Percentiles rank a stretch among this genome's conserved stretches.
Conservation (phyloP, 1,284 basidiomycete species). For the Trichosporon faecale region DNA sequence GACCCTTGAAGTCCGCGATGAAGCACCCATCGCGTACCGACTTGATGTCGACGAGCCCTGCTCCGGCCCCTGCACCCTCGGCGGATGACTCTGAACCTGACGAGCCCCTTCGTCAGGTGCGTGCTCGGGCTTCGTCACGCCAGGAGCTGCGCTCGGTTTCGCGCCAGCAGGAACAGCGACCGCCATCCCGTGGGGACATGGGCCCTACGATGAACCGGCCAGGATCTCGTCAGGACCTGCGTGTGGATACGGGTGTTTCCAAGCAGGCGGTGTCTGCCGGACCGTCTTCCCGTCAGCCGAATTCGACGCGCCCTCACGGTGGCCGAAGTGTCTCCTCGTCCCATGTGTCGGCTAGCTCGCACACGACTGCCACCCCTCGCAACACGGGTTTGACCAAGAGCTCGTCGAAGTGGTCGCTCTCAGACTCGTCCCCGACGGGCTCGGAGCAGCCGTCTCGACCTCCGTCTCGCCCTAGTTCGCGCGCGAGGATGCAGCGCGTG, state of each 20-base stretch:
- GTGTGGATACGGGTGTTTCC: neutral
- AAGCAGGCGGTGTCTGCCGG: neutral
- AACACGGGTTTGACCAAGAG: constrained; percentile 7
- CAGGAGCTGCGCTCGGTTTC: neutral
- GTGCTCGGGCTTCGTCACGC: neutral
- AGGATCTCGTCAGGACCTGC: neutral
- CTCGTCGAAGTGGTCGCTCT: constrained; percentile 26
- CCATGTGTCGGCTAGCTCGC: neutral
- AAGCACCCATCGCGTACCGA: neutral
- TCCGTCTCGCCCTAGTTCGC: constrained; percentile 14
- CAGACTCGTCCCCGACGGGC: constrained; percentile 15
- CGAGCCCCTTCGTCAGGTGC: constrained; percentile 14
- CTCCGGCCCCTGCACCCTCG: neutral
- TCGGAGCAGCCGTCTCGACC: constrained; percentile 7
- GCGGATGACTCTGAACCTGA: neutral
- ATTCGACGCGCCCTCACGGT: neutral
- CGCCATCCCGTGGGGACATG: neutral
- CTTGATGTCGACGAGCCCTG: neutral
- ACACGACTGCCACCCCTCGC: constrained; percentile 8
- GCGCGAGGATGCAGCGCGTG: constrained; percentile 9
- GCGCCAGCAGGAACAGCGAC: neutral
- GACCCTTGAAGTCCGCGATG: constrained; percentile 1
- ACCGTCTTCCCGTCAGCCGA: neutral
- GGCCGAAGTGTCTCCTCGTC: neutral
- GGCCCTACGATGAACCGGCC: neutral